Evolutionary conservation across 495 filamentous ascomycete species (phyloP).

Genomic region (Schizothecium vesticola): DNA sequence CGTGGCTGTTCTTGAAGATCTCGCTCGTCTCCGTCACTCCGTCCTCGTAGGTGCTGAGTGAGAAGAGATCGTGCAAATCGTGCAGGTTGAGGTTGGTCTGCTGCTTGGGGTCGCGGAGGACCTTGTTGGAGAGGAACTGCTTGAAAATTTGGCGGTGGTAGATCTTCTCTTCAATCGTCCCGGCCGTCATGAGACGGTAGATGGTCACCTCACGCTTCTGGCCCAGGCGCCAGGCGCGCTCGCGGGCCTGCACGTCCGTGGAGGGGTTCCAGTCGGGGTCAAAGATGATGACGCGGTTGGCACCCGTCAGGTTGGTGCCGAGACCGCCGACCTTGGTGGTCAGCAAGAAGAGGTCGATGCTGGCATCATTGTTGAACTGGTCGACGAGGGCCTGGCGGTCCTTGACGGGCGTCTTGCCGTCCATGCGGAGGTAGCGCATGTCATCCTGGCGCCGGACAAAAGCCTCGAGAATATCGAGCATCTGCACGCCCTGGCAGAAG

Average conservation of each 20-base stretch:
- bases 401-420: conserved; percentile 80
- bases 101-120: conserved; percentile 86
- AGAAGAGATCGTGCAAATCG: conserved; percentile 88
- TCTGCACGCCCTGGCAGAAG: conserved; percentile 85
- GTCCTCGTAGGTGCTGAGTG: conserved; percentile 62
- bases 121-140: conserved; percentile 91
- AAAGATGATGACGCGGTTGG: conserved; percentile 92
- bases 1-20: conserved; percentile 78
- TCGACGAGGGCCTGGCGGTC: conserved; percentile 80
- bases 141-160: conserved; percentile 98
- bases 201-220: conserved; percentile 92
- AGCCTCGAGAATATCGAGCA: conserved; percentile 86
- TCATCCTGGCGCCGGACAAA: conserved; percentile 61
- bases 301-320: conserved; percentile 89
- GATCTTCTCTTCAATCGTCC: conserved; percentile 98
- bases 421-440: conserved; percentile 84
- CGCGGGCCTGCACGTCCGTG: conserved; percentile 89
- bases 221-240: conserved; percentile 90
- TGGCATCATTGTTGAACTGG: conserved; percentile 76
- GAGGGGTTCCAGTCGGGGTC: conserved; percentile 98
- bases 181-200: conserved; percentile 92
- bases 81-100: conserved; percentile 76
- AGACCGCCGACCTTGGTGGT: conserved; percentile 94
- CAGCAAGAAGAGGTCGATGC: conserved; percentile 82
- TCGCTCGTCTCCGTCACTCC: conserved; percentile 74